Base-by-base conservation (phyloP, 2,329 filamentous ascomycete genomes). In the Scedosporium aurantiacum region DNA sequence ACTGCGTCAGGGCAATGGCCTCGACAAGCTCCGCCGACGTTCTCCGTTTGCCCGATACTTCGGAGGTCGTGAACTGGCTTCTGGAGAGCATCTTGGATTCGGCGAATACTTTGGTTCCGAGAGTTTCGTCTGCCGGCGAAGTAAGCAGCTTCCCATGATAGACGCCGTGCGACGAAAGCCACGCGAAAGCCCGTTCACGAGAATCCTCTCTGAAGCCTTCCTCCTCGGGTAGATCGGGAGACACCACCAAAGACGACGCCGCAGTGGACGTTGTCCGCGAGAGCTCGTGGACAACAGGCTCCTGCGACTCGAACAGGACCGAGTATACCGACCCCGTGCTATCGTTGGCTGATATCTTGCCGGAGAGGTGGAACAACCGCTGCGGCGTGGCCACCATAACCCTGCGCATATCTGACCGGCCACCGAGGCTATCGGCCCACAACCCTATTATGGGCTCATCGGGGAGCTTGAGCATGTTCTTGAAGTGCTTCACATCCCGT, bases 401-500 rank as follows among this genome's bases (percentile, higher is more conserved):
- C 64, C 92, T 82, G 64, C 91, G 82, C 65, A 87, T 74, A 67
- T 97, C 92, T 6, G 83, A 74, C 66, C 84, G 77, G n/a, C 83
- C 84, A 40, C 79, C 76, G 45, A 96, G 75, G 43, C 82, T 78
- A 68, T 97, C 93, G 8, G 88, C 87, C 85, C 90, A 96, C 16
- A 97, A 71, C 1, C 94, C 94, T 0, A 89, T 90, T 41, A 97
- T 83, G 0, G 92, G 85, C 0, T 88, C 90, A 71, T 96, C 91
- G 1, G 87, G 83, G 6, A 91, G 82, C 70, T 88, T 92, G 72
- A 92, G 91, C 21, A 99, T 81, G 41, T 81, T 83, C 72, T 93
- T 93, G 63, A 96, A 75, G 71, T 96, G 96, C 74, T 91, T 91
- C 72, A 99, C 94, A 73, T 97, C 92, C 70, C 93, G 89, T 66